Evolutionary conservation across 352 stramenopile species (phyloP), one percentile per base, ranked within the genome.

Genomic region (Phytophthora chlamydospora): DNA sequence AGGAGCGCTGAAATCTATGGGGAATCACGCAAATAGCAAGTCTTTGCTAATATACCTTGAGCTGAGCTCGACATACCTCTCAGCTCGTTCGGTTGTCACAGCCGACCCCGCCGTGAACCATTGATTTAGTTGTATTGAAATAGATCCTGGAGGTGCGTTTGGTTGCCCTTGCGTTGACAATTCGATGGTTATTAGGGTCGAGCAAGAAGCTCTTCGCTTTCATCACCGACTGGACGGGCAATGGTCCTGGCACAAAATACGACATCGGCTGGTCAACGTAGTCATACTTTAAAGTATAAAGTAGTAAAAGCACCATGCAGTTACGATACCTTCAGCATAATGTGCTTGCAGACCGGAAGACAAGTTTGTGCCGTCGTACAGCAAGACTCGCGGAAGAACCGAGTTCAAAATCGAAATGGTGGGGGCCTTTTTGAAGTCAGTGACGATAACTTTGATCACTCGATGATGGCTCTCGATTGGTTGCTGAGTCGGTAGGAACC

Each of bases 361-460:
- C 2, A 42, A 16, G 11, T 46, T 46, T 1, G 16, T 32, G 6
- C n/a, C 40, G 11, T 46, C 40, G 40, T 58, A 49, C 13, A 43
- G 29, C 9, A 58, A n/a, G 4, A 58, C 31, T 14, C 50, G 13
- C 1, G 27, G 50, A 14, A 58, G 14, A 7, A 49, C 50, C 4
- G 38, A 49, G 16, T 58, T 58, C 2, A 38, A 12, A 4, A 45
- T 7, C 0, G 38, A 42, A 13, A 33, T 32, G 9, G 40, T 46
- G 13, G 40, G 40, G 8, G 40, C 27, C 7, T 42, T 49, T 29
- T 58, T 58, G 39, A 27, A 49, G 17, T 58, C 50, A 3, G 29
- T 43, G 0, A 58, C 39, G 8, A 58, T 58, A 5, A 58, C 39
- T 19, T 58, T 58, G 14, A 58, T 58, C 2, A 58, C 50, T 9